Percentiles rank a stretch among this genome's conserved stretches.
Evolutionary conservation across 2,329 filamentous ascomycete species (phyloP).

Genomic region (Cladophialophora chaetospira): DNA sequence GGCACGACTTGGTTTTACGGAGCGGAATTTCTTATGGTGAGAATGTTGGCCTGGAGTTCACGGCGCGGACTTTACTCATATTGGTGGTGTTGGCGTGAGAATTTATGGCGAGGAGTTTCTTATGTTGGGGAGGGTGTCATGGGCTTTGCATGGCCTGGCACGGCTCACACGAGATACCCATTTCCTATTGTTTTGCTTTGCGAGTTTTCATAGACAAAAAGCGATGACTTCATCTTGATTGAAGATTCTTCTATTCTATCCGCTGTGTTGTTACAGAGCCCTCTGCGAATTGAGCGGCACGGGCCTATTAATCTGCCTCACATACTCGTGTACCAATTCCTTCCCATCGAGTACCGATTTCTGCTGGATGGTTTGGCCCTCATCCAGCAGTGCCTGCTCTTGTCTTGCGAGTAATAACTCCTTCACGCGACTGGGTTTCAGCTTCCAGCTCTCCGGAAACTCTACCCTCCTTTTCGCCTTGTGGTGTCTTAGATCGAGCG

Average conservation of each 20-base stretch:
- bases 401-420: conserved; percentile 51
- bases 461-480: conserved; percentile 64
- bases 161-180: not conserved
- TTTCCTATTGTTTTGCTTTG: not conserved
- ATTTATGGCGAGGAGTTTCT: not conserved
- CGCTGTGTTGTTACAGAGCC: conserved; percentile 12
- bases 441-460: conserved; percentile 81
- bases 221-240: not conserved
- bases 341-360: conserved; percentile 38
- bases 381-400: conserved; percentile 59
- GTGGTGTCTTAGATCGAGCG: conserved; percentile 85
- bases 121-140: not conserved
- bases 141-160: not conserved
- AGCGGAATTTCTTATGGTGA: not conserved
- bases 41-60: not conserved
- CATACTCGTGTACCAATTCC: conserved; percentile 29
- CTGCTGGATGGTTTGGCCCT: conserved; percentile 39
- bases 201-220: not conserved
- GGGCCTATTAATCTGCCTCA: conserved; percentile 3
- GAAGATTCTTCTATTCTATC: not conserved
- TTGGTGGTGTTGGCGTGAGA: too few species aligned
- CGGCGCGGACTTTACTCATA: too few species aligned
- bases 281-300: conserved; percentile 12
- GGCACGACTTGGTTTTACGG: not conserved
- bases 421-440: conserved; percentile 55